Evolutionary conservation across 495 filamentous ascomycete species (phyloP).

Genomic region (Talaromyces proteolyticus): DNA sequence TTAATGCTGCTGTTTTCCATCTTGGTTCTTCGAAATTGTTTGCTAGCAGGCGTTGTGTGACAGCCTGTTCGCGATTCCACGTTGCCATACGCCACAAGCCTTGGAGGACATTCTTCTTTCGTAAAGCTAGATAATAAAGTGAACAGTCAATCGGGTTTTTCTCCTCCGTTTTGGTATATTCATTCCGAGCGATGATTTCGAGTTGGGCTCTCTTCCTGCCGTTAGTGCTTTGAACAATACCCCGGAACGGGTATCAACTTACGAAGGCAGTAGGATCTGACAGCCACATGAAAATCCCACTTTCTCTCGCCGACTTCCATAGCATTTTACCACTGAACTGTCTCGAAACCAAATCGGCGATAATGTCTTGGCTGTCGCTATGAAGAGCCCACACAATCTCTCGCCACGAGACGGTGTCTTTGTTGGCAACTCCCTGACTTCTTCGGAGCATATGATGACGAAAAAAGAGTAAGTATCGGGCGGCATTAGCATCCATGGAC

Average conservation of each 20-base stretch:
- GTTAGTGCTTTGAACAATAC: slow-evolving; percentile 14
- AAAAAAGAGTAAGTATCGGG: slow-evolving; percentile 87
- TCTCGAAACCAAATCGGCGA: slow-evolving; percentile 77
- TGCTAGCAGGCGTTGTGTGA: slow-evolving; percentile 68
- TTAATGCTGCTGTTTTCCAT: slow-evolving; percentile 87
- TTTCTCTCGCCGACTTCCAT: slow-evolving; percentile 81
- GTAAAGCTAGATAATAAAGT: slow-evolving; percentile 83
- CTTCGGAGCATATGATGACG: slow-evolving; percentile 73
- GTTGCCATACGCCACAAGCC: slow-evolving; percentile 94
- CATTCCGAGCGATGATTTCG: slow-evolving; percentile 83
- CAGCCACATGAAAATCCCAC: slow-evolving; percentile 95
- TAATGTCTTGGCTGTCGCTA: slow-evolving; percentile 85
- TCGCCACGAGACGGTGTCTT: slow-evolving; percentile 76
- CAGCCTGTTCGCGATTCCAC: slow-evolving; percentile 80
- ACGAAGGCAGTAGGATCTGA: slow-evolving; percentile 70
- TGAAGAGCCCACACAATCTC: slow-evolving; percentile 95
- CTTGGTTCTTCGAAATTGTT: slow-evolving; percentile 83
- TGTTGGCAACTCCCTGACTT: slow-evolving; percentile 50
- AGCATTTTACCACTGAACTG: slow-evolving; percentile 72
- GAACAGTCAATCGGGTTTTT: slow-evolving; percentile 94
- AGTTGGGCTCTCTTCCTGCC: slow-evolving; percentile 63
- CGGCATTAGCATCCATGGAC: slow-evolving; percentile 89
- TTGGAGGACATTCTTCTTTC: slow-evolving; percentile 86
- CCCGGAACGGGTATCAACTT: slow-evolving; percentile 22
- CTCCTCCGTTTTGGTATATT: slow-evolving; percentile 82